Evolutionary conservation across 2,329 filamentous ascomycete genomes (phyloP).

Genomic region (Phialemonium atrogriseum): DNA sequence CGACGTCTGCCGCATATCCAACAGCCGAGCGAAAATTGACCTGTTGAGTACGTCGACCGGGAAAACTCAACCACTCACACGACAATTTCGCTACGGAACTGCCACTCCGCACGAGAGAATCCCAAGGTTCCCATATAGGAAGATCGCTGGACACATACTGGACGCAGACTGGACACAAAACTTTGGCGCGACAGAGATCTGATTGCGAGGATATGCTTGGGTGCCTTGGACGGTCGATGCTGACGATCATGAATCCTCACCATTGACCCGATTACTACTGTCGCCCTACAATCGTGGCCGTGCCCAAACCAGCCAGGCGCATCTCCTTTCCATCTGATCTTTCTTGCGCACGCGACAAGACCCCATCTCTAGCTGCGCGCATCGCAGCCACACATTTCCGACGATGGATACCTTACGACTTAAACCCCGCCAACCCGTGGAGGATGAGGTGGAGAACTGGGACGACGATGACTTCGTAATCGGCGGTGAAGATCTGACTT

Average conservation of each 20-base stretch:
- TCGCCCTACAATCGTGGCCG: slow-evolving; percentile 1
- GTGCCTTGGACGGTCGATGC: slow-evolving; percentile 7
- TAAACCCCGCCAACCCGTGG: slow-evolving; percentile 44
- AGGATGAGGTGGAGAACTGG: slow-evolving; percentile 65
- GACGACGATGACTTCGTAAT: slow-evolving; percentile 70
- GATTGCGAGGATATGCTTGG: not conserved
- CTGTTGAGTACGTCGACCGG: not conserved
- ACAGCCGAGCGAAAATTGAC: slow-evolving; percentile 1
- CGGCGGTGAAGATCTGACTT: slow-evolving; percentile 56
- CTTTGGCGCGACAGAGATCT: not conserved
- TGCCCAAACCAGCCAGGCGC: not conserved
- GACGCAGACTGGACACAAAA: no score
- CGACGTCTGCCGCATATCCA: no score
- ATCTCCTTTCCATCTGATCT: not conserved
- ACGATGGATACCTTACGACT: slow-evolving; percentile 47
- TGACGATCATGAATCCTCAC: slow-evolving; percentile 23
- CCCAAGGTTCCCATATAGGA: no score
- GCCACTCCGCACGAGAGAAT: slow-evolving; percentile 2
- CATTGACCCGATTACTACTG: slow-evolving; percentile 15
- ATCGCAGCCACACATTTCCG: not conserved
- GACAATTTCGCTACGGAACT: slow-evolving; percentile 3
- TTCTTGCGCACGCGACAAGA: not conserved
- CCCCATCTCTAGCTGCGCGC: not conserved
- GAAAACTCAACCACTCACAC: slow-evolving; percentile 1
- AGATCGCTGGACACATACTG: no score